Conservation (phyloP, 2,329 filamentous ascomycete genomes). For the Alternaria brassicae region DNA sequence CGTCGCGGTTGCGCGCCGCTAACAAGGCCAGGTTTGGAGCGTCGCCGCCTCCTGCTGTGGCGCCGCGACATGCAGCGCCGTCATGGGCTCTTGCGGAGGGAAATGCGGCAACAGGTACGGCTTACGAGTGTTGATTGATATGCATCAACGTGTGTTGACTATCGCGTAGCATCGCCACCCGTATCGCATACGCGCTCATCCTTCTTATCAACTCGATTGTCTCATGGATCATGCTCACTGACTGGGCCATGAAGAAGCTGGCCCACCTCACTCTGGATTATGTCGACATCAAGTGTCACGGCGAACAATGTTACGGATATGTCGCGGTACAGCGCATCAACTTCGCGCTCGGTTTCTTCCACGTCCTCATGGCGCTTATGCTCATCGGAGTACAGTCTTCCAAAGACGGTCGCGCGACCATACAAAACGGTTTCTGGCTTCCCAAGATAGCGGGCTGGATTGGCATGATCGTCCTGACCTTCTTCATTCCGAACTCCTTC, state of each 20-base stretch:
- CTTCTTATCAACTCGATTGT: constrained; percentile 96
- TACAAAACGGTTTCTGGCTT: constrained; percentile 99
- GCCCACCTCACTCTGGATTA: constrained; percentile 93
- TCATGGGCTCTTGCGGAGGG: constrained; percentile 86
- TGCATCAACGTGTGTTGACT: constrained; percentile 14
- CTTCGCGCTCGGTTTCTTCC: constrained; percentile 94
- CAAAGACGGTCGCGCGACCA: constrained; percentile 81
- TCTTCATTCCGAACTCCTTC: constrained; percentile 93
- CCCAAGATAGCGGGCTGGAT: constrained; percentile 94
- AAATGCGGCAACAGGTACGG: constrained; percentile 92
- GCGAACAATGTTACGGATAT: constrained; percentile 92
- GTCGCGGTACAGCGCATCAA: constrained; percentile 97
- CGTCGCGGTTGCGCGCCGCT: constrained; percentile 23
- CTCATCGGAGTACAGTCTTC: constrained; percentile 87
- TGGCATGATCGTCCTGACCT: constrained; percentile 84
- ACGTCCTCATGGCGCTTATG: constrained; percentile 82
- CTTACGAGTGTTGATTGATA: not conserved
- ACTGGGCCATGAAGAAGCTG: constrained; percentile 96
- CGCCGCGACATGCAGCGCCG: constrained; percentile 92
- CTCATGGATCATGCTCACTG: constrained; percentile 98
- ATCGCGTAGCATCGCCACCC: constrained; percentile 79
- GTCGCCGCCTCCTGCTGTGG: constrained; percentile 92
- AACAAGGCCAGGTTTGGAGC: constrained; percentile 68
- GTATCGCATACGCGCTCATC: constrained; percentile 94
- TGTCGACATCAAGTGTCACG: constrained; percentile 89